These are phyloP conservation scores for Nakataea oryzae DNA, from an alignment of 2,329 filamentous ascomycete species.

Conservation along the genomic window DNA sequence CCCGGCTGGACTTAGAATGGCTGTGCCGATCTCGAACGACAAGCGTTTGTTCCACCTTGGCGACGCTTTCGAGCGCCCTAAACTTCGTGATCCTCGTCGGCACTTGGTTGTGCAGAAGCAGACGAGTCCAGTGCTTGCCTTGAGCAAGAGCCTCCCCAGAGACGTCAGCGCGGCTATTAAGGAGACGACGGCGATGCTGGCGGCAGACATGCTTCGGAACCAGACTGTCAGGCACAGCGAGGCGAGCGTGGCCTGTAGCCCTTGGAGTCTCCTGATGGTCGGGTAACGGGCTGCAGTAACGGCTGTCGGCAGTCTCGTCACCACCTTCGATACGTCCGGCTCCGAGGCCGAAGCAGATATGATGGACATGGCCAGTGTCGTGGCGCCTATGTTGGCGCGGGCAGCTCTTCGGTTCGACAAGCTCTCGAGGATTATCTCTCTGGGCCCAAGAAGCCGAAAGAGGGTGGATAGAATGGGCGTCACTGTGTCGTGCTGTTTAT, in stretches of 20 bases:
- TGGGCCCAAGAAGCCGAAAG: too few species aligned
- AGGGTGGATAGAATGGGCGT: too few species aligned
- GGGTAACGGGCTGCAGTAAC: neutral
- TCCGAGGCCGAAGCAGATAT: slow-evolving; percentile 5
- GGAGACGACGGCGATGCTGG: neutral
- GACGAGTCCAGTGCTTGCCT: too few species aligned
- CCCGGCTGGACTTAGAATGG: slow-evolving; percentile 37
- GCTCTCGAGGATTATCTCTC: too few species aligned
- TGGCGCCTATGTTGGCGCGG: too few species aligned
- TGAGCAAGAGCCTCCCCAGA: neutral
- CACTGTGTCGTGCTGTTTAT: too few species aligned
- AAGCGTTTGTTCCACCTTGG: neutral
- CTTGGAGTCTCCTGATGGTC: neutral
- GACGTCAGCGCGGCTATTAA: neutral
- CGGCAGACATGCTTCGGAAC: neutral
- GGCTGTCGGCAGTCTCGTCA: neutral
- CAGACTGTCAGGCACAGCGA: neutral
- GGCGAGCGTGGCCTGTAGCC: neutral
- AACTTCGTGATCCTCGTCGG: neutral
- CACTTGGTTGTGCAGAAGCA: neutral
- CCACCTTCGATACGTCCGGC: neutral
- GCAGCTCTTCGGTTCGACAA: too few species aligned
- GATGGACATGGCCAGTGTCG: neutral
- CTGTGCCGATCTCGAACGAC: slow-evolving; percentile 37
- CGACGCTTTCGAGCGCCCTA: neutral